A percentile compares a stretch with the other conserved stretches of the same genome.
These are phyloP conservation scores for Fusarium sp. DNA, from an alignment of 2,329 filamentous ascomycete genomes.

Conservation along the genomic window DNA sequence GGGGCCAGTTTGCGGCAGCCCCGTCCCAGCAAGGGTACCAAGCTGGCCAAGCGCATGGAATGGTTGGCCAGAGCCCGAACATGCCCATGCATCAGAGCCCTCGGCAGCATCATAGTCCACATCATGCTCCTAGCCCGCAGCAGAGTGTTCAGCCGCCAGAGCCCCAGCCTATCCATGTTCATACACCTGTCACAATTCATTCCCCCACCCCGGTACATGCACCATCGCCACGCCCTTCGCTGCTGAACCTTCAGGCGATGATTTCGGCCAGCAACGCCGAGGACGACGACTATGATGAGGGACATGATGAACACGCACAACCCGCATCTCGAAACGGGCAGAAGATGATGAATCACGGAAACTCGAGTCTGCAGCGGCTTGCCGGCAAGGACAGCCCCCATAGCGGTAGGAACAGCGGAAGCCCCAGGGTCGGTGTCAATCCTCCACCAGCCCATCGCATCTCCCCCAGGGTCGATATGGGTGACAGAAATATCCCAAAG, in stretches of 20 bases:
- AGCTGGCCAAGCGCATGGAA: slow-evolving; percentile 51
- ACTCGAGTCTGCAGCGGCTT: slow-evolving; percentile 13
- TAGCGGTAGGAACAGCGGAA: slow-evolving; percentile 17
- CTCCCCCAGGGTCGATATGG: slow-evolving; percentile 2
- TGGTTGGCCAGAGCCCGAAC: slow-evolving; percentile 41
- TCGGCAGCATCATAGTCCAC: slow-evolving; percentile 18
- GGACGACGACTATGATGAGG: slow-evolving; percentile 1
- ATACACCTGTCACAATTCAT: slow-evolving; percentile 26
- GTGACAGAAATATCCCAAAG: slow-evolving; percentile 18
- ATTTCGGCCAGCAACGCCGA: slow-evolving; percentile 13
- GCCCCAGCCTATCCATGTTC: slow-evolving; percentile 24
- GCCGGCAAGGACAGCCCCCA: slow-evolving; percentile 23
- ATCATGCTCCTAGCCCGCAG: slow-evolving; percentile 11
- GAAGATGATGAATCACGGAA: neutral
- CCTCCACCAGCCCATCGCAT: slow-evolving; percentile 9
- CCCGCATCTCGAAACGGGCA: neutral
- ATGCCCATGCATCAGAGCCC: slow-evolving; percentile 26
- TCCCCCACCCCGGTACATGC: slow-evolving; percentile 24
- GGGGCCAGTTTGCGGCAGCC: slow-evolving; percentile 51
- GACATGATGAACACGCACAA: neutral
- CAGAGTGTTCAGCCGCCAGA: slow-evolving; percentile 18
- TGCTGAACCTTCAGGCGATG: slow-evolving; percentile 26
- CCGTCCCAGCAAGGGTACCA: slow-evolving; percentile 52
- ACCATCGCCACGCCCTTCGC: slow-evolving; percentile 24
- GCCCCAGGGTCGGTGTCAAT: slow-evolving; percentile 4